These are phyloP conservation scores for Zizania palustris DNA, from an alignment of 202 grass and related monocot genomes.

Conservation along the genomic window DNA sequence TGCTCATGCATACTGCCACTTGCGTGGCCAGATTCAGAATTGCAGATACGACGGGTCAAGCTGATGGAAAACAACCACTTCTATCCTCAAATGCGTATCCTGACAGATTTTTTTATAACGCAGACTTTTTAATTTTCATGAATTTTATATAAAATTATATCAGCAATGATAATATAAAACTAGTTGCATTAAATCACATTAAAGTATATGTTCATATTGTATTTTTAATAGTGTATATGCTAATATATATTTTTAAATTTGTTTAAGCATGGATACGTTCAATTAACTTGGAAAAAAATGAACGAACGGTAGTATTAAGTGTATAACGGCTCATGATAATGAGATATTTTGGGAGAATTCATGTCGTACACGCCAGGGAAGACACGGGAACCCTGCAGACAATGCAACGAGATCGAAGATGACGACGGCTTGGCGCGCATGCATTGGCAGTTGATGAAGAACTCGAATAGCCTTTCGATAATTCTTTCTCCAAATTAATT, in stretches of 20 bases:
- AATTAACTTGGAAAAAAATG: too few relatives aligned
- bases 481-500: not conserved
- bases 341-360: not conserved
- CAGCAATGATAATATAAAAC: too few relatives aligned
- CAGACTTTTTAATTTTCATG: too few relatives aligned
- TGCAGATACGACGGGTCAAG: not conserved
- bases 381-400: not conserved
- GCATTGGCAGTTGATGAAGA: too few relatives aligned
- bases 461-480: not conserved
- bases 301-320: too few relatives aligned
- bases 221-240: too few relatives aligned
- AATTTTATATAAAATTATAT: too few relatives aligned
- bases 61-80: constrained; percentile 21
- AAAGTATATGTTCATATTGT: too few relatives aligned
- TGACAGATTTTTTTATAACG: not conserved
- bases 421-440: not conserved
- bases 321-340: not conserved
- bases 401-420: not conserved
- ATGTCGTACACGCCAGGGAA: constrained; percentile 8
- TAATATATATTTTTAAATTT: too few relatives aligned
- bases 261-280: too few relatives aligned
- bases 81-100: not conserved
- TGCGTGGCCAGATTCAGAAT: not conserved
- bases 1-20: not conserved
- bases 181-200: too few relatives aligned